Conservation (phyloP, 352 stramenopile genomes). For the Globisporangium viniferum region DNA sequence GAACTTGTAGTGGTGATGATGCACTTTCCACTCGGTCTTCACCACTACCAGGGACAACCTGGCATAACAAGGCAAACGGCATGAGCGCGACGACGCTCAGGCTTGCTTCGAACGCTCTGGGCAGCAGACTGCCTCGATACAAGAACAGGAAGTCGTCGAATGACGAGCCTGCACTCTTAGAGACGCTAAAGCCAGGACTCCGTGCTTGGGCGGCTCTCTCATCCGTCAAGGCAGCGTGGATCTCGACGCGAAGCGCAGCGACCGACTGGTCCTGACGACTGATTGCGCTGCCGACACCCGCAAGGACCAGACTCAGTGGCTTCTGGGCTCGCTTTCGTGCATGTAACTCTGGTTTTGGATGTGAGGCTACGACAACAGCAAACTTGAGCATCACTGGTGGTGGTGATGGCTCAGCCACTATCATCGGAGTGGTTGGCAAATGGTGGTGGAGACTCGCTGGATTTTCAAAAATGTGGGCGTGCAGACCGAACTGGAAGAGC, state of each 20-base stretch:
- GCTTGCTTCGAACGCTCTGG: constrained; percentile 18
- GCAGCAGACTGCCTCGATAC: constrained; percentile 27
- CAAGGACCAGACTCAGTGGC: background rate
- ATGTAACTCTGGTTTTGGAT: no score
- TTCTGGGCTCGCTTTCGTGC: background rate
- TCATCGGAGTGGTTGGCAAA: background rate
- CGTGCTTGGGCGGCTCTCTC: background rate
- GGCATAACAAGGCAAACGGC: constrained; percentile 25
- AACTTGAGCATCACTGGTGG: constrained; percentile 25
- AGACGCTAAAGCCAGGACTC: background rate
- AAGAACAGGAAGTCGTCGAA: constrained; percentile 23
- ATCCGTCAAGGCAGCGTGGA: background rate
- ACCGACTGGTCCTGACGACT: background rate
- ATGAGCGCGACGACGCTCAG: constrained; percentile 23
- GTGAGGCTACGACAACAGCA: constrained; percentile 8
- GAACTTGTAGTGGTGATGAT: background rate
- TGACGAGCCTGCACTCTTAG: background rate
- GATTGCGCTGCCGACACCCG: constrained; percentile 13
- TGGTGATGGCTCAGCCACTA: background rate
- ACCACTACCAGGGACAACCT: background rate
- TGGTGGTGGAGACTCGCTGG: background rate
- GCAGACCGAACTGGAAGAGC: constrained; percentile 30
- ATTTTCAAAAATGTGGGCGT: constrained; percentile 24
- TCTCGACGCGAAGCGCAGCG: constrained; percentile 1
- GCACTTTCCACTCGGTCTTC: background rate